Evolutionary conservation across 371 early-diverging fungal genomes (phyloP).

Genomic region (Lichtheimia corymbifera): DNA sequence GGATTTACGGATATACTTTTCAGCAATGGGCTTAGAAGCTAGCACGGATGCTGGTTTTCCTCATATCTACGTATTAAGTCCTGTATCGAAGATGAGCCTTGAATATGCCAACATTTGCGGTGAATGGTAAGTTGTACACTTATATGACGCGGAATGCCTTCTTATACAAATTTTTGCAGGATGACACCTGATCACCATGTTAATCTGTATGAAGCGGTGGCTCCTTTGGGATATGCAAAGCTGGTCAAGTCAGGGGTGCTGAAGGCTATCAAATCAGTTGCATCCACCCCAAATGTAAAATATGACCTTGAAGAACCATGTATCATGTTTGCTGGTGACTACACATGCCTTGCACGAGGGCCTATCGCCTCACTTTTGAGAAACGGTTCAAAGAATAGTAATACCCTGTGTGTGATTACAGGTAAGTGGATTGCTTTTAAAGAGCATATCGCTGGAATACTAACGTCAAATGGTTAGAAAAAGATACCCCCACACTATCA

Average conservation of each 20-base stretch:
- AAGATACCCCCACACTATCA: constrained; percentile 10
- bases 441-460: constrained; percentile 15
- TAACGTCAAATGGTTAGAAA: constrained; percentile 10
- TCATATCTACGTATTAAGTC: constrained; percentile 74
- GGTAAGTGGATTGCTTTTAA: constrained; percentile 18
- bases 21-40: constrained; percentile 50
- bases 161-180: constrained; percentile 37
- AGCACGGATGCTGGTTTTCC: constrained; percentile 40
- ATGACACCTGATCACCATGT: constrained; percentile 65
- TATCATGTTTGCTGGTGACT: constrained; percentile 68
- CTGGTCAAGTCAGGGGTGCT: constrained; percentile 47
- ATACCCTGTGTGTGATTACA: constrained; percentile 33
- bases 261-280: constrained; percentile 30
- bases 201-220: constrained; percentile 55
- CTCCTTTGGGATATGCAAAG: constrained; percentile 58
- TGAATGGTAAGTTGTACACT: constrained; percentile 69
- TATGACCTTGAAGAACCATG: constrained; percentile 55
- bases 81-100: constrained; percentile 75
- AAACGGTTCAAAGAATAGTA: constrained; percentile 26
- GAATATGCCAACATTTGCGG: constrained; percentile 85
- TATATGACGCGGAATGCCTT: constrained; percentile 34
- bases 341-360: constrained; percentile 25
- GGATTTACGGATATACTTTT: constrained; percentile 54
- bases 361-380: constrained; percentile 34
- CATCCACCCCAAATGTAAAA: constrained; percentile 37